A percentile compares a stretch with the other conserved stretches of the same genome.
phyloP scores from a whole-genome alignment of 2,329 filamentous ascomycete genomes.

The Arthroderma sp. region DNA sequence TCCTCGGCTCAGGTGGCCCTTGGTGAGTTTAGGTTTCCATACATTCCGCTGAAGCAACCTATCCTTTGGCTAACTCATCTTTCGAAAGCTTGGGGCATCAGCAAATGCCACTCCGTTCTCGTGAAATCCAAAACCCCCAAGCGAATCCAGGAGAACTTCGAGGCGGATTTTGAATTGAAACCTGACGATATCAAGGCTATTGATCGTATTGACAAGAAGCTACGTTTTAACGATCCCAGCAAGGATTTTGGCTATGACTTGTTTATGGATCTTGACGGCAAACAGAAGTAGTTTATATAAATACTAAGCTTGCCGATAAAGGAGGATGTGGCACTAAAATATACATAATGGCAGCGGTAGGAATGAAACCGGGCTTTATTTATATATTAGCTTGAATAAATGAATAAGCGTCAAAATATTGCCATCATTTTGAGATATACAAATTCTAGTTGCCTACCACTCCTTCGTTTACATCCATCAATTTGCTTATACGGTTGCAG shows the following conservation, averaged over 20 bases:
- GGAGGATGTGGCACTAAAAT: too few relatives aligned
- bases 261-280: conserved; percentile 47
- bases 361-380: too few relatives aligned
- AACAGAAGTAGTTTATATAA: conserved; percentile 20
- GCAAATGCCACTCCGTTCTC: conserved; percentile 38
- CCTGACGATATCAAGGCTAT: conserved; percentile 46
- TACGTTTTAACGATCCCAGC: conserved; percentile 50
- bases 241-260: conserved; percentile 45
- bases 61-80: background rate
- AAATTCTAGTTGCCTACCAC: too few relatives aligned
- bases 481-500: too few relatives aligned
- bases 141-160: conserved; percentile 32
- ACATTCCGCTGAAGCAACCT: background rate
- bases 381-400: too few relatives aligned
- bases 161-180: conserved; percentile 46
- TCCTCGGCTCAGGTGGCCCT: conserved; percentile 39
- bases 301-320: too few relatives aligned
- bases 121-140: conserved; percentile 38
- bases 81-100: conserved; percentile 39
- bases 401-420: too few relatives aligned
- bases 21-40: conserved; percentile 16
- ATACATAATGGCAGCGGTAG: too few relatives aligned
- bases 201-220: conserved; percentile 43
- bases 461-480: too few relatives aligned
- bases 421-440: too few relatives aligned